phyloP scores from a whole-genome alignment of 2,329 filamentous ascomycete species.

The Cucurbitaria berberidis region DNA sequence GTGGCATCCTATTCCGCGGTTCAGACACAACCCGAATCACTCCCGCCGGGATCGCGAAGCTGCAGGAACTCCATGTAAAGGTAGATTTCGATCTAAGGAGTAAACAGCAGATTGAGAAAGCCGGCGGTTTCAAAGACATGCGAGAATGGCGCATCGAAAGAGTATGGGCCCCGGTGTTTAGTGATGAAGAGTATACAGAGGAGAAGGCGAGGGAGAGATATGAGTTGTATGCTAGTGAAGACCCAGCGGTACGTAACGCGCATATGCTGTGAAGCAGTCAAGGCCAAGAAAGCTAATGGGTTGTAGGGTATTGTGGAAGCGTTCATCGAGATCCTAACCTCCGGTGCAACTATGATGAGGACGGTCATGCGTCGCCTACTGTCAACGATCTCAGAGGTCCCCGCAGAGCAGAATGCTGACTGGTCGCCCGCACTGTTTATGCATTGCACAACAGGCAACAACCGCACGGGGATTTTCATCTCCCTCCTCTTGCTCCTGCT shows the following conservation, averaged over 20 bases:
- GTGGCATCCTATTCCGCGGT: conserved; percentile 67
- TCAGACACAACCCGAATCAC: conserved; percentile 61
- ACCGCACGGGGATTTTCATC: conserved; percentile 72
- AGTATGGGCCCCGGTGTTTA: conserved; percentile 70
- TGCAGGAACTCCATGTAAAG: conserved; percentile 61
- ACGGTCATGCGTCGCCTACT: conserved; percentile 66
- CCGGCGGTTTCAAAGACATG: conserved; percentile 46
- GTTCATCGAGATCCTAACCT: conserved; percentile 65
- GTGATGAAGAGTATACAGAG: conserved; percentile 64
- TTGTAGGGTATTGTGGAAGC: conserved; percentile 65
- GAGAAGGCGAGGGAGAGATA: conserved; percentile 66
- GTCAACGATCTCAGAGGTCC: not conserved
- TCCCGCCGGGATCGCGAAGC: conserved; percentile 13
- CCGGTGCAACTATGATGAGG: conserved; percentile 60
- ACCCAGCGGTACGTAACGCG: conserved; percentile 49
- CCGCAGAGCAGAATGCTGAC: conserved; percentile 10
- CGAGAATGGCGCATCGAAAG: conserved; percentile 49
- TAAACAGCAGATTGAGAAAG: conserved; percentile 61
- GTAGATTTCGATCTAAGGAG: conserved; percentile 72
- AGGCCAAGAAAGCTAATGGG: not conserved
- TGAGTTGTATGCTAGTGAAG: conserved; percentile 62
- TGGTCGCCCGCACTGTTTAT: conserved; percentile 60
- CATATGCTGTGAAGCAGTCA: not conserved
- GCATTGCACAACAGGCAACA: conserved; percentile 80
- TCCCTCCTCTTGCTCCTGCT: conserved; percentile 69